Evolutionary conservation across 805 yeast species (phyloP), one percentile per base, ranked within the genome.

Genomic region (Wickerhamiella lipophila): DNA sequence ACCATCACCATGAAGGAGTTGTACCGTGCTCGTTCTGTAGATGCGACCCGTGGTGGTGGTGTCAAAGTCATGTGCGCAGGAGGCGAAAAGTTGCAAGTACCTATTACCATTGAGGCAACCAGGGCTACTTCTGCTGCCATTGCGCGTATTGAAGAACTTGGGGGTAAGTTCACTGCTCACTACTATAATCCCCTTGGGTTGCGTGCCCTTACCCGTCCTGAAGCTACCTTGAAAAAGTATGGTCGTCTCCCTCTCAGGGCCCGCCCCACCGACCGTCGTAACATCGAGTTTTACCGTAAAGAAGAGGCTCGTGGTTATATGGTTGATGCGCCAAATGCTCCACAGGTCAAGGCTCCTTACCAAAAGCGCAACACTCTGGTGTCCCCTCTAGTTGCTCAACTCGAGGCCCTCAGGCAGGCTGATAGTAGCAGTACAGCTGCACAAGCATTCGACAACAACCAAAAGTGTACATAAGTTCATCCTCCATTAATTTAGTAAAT

Each of bases 161-260:
- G 94, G 22, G 84, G 94, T 32, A 72, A 74, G 43, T 84, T 78
- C 65, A 77, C 81, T 13, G 79, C 95, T 4, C 73, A 74, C 51
- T 89, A 80, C 64, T 82, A 74, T 60, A 75, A 77, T 46, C 72
- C 75, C 42, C 66, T 86, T 29, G 80, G 84, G 2, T 74, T 83
- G 58, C 71, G 77, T 58, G 89, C 86, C 3, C 92, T 86, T 59
- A 69, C 85, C 35, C 66, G 79, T 42, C 96, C 97, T 9, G 74
- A 77, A 42, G 71, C 79, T 64, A 82, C 79, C 57, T 63, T 83
- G 43, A 64, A 71, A 54, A 81, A 74, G 58, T 79, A 78, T 60
- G 95, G 94, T 15, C 77, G 86, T 55, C 64, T 88, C 13, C 97
- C 97, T 41, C 63, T 85, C 55, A 79, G 76, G 47, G 87, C 96